A percentile compares a stretch with the other conserved stretches of the same genome.
These are phyloP conservation scores for Moricandia arvensis DNA, from an alignment of 345 rosid genomes.

Conservation along the genomic window DNA sequence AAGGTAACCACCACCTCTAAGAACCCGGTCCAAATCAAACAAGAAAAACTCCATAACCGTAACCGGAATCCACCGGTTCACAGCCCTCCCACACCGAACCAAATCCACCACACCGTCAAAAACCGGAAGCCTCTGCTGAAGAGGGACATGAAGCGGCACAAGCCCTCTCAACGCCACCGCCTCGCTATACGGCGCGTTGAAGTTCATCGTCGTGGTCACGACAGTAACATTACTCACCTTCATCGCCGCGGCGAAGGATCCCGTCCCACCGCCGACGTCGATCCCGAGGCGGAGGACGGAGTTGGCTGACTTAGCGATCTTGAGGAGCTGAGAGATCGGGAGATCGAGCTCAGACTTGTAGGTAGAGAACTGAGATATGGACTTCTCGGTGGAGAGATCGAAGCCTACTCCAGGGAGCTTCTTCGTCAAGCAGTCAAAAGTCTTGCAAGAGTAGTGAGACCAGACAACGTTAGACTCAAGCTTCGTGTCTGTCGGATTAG, in stretches of 20 bases:
- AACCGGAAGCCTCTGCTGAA: conserved; percentile 89
- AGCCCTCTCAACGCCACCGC: conserved; percentile 86
- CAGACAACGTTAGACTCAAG: conserved; percentile 70
- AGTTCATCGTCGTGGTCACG: conserved; percentile 85
- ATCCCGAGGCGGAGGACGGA: conserved; percentile 72
- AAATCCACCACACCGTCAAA: conserved; percentile 93
- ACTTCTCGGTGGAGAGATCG: conserved; percentile 50
- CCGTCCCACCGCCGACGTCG: conserved; percentile 89
- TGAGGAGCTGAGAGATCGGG: conserved; percentile 77
- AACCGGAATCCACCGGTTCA: conserved; percentile 92
- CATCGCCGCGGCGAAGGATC: conserved; percentile 85
- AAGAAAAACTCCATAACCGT: conserved; percentile 80
- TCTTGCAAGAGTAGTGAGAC: conserved; percentile 70
- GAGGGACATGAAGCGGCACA: conserved; percentile 84
- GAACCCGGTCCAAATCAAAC: conserved; percentile 76
- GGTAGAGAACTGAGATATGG: conserved; percentile 45
- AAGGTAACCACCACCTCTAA: conserved; percentile 83
- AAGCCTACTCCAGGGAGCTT: conserved; percentile 58
- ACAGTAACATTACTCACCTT: conserved; percentile 67
- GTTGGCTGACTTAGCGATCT: conserved; percentile 56
- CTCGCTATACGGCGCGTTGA: conserved; percentile 85
- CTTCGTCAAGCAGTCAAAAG: conserved; percentile 62
- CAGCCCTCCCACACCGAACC: conserved; percentile 86
- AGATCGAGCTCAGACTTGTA: conserved; percentile 81
- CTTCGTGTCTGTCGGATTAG: conserved; percentile 37